These are phyloP conservation scores for Xerocomellus amylosporus DNA, from an alignment of 768 basidiomycete genomes.

Conservation along the genomic window DNA sequence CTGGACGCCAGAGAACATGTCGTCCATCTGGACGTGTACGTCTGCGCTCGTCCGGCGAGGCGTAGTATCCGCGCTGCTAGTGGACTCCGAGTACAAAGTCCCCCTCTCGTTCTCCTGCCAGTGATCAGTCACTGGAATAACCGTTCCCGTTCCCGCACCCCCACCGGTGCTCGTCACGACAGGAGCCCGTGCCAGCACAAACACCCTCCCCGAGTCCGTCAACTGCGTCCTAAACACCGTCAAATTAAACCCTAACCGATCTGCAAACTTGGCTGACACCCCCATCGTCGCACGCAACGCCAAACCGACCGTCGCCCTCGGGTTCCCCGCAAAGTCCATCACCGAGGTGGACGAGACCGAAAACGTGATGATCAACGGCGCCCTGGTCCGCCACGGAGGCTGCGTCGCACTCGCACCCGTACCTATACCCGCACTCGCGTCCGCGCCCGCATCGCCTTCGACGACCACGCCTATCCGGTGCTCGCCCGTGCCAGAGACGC, in stretches of 20 bases:
- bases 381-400: conserved; percentile 14
- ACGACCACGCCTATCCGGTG: conserved; percentile 10
- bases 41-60: neutral
- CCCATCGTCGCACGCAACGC: conserved; percentile 10
- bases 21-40: conserved; percentile 16
- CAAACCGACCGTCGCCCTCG: conserved; percentile 14
- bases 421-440: neutral
- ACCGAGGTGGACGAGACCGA: conserved; percentile 6
- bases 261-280: conserved; percentile 7
- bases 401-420: neutral
- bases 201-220: conserved; percentile 12
- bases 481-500: conserved; percentile 18
- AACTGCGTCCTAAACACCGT: conserved; percentile 17
- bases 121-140: neutral
- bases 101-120: neutral
- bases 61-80: neutral
- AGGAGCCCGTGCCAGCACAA: conserved; percentile 18
- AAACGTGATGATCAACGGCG: conserved; percentile 25
- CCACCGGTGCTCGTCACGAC: neutral
- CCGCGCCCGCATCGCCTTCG: neutral
- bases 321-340: conserved; percentile 10
- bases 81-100: neutral
- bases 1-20: neutral
- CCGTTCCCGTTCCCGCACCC: neutral
- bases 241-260: conserved; percentile 12